A percentile compares a stretch with the other conserved stretches of the same genome.
phyloP scores from a whole-genome alignment of 2,329 filamentous ascomycete genomes.

The Sporothrix luriei region DNA sequence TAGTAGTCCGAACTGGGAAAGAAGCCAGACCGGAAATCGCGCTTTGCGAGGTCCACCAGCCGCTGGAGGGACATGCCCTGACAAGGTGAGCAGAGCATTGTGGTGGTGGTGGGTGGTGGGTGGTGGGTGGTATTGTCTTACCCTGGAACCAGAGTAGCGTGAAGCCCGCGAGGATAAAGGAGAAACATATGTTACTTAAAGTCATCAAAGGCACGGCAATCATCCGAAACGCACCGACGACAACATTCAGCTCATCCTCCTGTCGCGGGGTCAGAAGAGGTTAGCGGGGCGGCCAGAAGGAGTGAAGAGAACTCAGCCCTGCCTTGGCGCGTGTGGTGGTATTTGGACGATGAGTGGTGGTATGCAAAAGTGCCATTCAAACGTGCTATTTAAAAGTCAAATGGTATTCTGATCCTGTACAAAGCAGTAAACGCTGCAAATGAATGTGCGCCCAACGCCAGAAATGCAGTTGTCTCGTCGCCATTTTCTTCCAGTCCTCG shows the following conservation, averaged over 20 bases:
- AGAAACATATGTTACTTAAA: too few species aligned
- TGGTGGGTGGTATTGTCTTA: too few species aligned
- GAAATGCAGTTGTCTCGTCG: neutral
- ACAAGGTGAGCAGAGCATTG: neutral
- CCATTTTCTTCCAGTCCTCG: too few species aligned
- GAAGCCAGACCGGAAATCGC: slow-evolving; percentile 15
- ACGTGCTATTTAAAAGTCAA: neutral
- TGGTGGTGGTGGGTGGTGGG: neutral
- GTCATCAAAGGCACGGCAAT: too few species aligned
- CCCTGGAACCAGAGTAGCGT: too few species aligned
- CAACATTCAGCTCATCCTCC: too few species aligned
- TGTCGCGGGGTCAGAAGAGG: neutral
- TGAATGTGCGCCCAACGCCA: neutral
- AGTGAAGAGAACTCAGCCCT: neutral
- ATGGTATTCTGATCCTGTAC: neutral
- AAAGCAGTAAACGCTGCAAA: neutral
- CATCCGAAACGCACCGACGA: too few species aligned
- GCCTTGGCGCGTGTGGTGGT: neutral
- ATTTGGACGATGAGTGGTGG: too few species aligned
- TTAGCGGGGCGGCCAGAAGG: neutral
- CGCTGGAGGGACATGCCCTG: neutral
- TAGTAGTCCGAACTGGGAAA: slow-evolving; percentile 13
- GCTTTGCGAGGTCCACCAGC: slow-evolving; percentile 14
- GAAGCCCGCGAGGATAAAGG: too few species aligned
- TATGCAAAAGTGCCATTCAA: neutral